Base-by-base conservation (phyloP, 805 yeast genomes). In the Candida tammaniensis region DNA sequence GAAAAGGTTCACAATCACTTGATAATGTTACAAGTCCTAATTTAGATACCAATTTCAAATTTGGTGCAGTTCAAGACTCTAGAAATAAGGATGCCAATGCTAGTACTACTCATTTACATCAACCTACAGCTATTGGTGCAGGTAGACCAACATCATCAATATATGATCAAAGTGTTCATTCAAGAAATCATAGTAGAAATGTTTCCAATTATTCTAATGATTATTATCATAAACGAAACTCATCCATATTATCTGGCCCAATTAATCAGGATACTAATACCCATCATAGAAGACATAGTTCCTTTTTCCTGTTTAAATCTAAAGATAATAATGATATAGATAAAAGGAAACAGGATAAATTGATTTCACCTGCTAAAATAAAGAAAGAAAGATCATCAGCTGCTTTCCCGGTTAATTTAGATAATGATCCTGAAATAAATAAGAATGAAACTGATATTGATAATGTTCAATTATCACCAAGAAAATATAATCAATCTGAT, bases 211-310 rank as follows among this genome's bases (percentile, higher is more conserved):
- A 44, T 7, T 49, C 58, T 1, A 35, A 27, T n/a, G 47, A 43
- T 12, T 19, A 38, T 14, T 56, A 54, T 30, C 55, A 57, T 29
- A 51, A 61, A 27, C 44, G 64, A 22, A 52, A 52, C 10, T 55
- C 66, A 0, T 55, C 67, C 2, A 38, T 34, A 0, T 40, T 48
- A 9, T 46, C 57, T 4, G 35, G 30, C 6, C 24, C 24, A 11
- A 25, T 18, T 10, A 31, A 30, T 4, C 12, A 14, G 10, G 33
- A 35, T 24, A n/a, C 14, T 8, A 6, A 28, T 17, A 7, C 8
- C 13, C 51, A 55, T 22, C 84, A 79, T 49, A 73, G 74, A 47
- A 70, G 86, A 42, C 79, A 76, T 39, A 77, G 84, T 0, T 78
- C 86, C 0, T 57, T 80, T 24, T 68, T 78, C 39, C 72, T 77